Percentiles rank a stretch among this genome's conserved stretches.
phyloP scores from a whole-genome alignment of 2,329 filamentous ascomycete species.

The Penicillium fuscoglaucum region DNA sequence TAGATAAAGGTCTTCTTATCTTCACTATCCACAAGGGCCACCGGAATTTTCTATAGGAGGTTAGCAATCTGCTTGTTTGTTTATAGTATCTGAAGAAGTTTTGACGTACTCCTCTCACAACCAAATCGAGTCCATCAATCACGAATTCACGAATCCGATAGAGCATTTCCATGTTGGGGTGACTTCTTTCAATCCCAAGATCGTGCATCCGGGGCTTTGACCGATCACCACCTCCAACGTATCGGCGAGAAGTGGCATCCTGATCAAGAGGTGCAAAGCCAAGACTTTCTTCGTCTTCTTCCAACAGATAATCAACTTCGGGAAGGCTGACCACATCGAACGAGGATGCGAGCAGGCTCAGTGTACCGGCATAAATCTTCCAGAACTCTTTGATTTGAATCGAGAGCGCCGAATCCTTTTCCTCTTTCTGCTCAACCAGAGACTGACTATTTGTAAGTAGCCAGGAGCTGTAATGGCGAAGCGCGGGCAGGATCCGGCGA shows the following conservation, averaged over 20 bases:
- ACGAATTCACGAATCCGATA: constrained; percentile 64
- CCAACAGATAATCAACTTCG: constrained; percentile 62
- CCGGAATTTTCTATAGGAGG: constrained; percentile 45
- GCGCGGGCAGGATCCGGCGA: constrained; percentile 62
- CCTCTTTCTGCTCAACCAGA: constrained; percentile 52
- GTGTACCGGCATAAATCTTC: constrained; percentile 63
- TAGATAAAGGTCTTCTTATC: constrained; percentile 53
- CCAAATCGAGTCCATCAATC: constrained; percentile 60
- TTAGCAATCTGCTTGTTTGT: constrained; percentile 21
- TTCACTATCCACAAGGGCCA: constrained; percentile 49
- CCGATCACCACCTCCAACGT: constrained; percentile 48
- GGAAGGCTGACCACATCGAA: constrained; percentile 61
- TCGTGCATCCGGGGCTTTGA: constrained; percentile 57
- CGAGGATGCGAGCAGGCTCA: constrained; percentile 59
- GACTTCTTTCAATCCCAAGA: constrained; percentile 51
- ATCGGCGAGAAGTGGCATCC: constrained; percentile 52
- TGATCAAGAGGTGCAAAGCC: constrained; percentile 63
- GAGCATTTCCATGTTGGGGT: constrained; percentile 65
- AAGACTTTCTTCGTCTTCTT: constrained; percentile 67
- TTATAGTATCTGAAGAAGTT: not conserved
- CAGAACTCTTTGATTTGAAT: constrained; percentile 63
- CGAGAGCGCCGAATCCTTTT: constrained; percentile 55
- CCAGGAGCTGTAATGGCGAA: constrained; percentile 70
- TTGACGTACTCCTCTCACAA: constrained; percentile 47
- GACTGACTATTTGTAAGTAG: constrained; percentile 57